phyloP scores from a whole-genome alignment of 495 filamentous ascomycete species.

The Rhizodiscina lignyota region DNA sequence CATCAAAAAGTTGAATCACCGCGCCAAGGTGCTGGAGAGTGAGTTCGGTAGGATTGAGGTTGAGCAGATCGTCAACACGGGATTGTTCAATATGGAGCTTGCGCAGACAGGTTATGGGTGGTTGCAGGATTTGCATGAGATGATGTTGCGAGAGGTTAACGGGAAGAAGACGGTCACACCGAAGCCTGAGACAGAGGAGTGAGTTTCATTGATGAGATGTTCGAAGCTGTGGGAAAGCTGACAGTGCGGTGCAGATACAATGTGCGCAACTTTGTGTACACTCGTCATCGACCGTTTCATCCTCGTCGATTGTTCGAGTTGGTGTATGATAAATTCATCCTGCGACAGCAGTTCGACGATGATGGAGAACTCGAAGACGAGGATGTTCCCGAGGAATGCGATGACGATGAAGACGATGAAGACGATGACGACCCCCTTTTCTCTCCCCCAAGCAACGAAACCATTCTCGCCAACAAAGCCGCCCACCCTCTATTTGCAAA shows the following conservation, averaged over 20 bases:
- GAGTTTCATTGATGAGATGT: conserved; percentile 8
- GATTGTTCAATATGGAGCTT: conserved; percentile 27
- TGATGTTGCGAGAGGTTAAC: conserved; percentile 26
- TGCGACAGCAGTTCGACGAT: conserved; percentile 28
- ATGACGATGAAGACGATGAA: conserved; percentile 19
- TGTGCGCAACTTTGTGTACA: conserved; percentile 40
- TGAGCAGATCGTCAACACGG: conserved; percentile 32
- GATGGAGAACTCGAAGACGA: conserved; percentile 23
- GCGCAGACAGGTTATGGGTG: conserved; percentile 30
- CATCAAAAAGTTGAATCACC: conserved; percentile 31
- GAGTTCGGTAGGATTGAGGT: conserved; percentile 31
- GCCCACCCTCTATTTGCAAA: conserved; percentile 23
- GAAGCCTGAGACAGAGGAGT: conserved; percentile 40
- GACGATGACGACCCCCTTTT: conserved; percentile 1
- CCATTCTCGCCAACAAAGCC: conserved; percentile 29
- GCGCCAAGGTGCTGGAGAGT: conserved; percentile 31
- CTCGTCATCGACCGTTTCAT: conserved; percentile 34
- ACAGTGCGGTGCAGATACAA: conserved; percentile 22
- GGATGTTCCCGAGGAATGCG: conserved; percentile 21
- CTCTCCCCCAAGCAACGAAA: conserved; percentile 3
- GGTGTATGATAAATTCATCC: conserved; percentile 37
- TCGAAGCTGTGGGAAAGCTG: conserved; percentile 2
- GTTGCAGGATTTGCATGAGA: conserved; percentile 33
- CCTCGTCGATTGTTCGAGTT: conserved; percentile 30
- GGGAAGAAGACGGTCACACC: conserved; percentile 30